These are phyloP conservation scores for Ascochyta viciae-villosae DNA, from an alignment of 2,329 filamentous ascomycete genomes.

Conservation along the genomic window DNA sequence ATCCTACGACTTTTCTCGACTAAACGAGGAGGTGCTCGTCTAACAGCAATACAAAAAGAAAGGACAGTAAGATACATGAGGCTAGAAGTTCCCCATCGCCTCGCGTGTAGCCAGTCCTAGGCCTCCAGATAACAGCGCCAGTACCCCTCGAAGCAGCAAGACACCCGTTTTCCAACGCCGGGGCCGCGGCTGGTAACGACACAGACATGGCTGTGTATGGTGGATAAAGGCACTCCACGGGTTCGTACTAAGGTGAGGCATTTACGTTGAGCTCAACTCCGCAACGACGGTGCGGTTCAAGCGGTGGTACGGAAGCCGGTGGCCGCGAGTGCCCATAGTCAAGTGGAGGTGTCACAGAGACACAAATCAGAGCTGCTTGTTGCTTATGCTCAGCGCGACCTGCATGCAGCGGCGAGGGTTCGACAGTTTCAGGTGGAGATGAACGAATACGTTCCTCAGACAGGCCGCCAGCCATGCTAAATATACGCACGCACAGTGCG, in stretches of 20 bases:
- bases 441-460: slow-evolving; percentile 6
- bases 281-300: slow-evolving; percentile 3
- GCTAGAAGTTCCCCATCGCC: slow-evolving; percentile 1
- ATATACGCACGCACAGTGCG: slow-evolving; percentile 20
- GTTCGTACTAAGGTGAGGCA: slow-evolving; percentile 16
- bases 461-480: slow-evolving; percentile 10
- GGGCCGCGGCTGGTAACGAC: slow-evolving; percentile 10
- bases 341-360: slow-evolving; percentile 9
- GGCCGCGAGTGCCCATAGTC: neutral
- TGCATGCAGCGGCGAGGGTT: slow-evolving; percentile 1
- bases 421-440: slow-evolving; percentile 11
- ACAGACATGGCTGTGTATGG: slow-evolving; percentile 9
- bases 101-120: slow-evolving; percentile 6
- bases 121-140: slow-evolving; percentile 7
- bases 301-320: slow-evolving; percentile 8
- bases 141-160: slow-evolving; percentile 8
- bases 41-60: slow-evolving; percentile 2
- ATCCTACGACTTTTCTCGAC: slow-evolving; percentile 8
- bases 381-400: slow-evolving; percentile 2
- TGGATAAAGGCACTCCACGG: slow-evolving; percentile 12
- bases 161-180: slow-evolving; percentile 12
- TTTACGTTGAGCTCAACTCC: slow-evolving; percentile 18
- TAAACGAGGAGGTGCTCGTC: slow-evolving; percentile 18
- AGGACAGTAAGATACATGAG: slow-evolving; percentile 10
- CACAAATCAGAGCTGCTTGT: slow-evolving; percentile 4